A percentile compares a stretch with the other conserved stretches of the same genome.
Evolutionary conservation across 116 monocot species (phyloP).

Genomic region (Zostera marina): DNA sequence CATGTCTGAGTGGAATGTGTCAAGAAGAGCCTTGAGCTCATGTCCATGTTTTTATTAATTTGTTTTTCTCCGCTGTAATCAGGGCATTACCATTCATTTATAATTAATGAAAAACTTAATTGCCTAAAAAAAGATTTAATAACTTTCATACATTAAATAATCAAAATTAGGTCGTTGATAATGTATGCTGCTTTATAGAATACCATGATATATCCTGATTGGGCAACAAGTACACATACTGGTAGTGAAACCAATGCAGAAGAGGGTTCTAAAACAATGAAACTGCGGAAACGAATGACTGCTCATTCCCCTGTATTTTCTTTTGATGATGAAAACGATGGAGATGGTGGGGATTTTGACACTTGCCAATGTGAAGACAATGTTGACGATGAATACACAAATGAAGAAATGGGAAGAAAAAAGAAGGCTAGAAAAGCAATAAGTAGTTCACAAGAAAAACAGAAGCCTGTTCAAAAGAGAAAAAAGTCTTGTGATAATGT

Average conservation of each 20-base stretch:
- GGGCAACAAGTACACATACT: neutral
- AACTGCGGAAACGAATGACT: slow-evolving; percentile 13
- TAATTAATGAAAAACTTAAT: too few relatives aligned
- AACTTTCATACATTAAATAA: too few relatives aligned
- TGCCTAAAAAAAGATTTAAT: too few relatives aligned
- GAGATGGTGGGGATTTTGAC: slow-evolving; percentile 8
- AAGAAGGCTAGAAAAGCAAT: slow-evolving; percentile 13
- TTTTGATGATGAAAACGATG: slow-evolving; percentile 11
- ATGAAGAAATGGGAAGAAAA: slow-evolving; percentile 10
- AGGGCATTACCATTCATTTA: too few relatives aligned
- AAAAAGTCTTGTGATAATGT: slow-evolving; percentile 15
- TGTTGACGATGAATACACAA: slow-evolving; percentile 8
- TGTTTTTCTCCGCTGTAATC: too few relatives aligned
- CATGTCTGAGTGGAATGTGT: too few relatives aligned
- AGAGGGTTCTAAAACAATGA: slow-evolving; percentile 7
- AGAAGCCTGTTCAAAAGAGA: slow-evolving; percentile 11
- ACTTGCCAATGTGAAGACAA: slow-evolving; percentile 9
- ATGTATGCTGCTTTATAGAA: too few relatives aligned
- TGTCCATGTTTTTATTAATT: too few relatives aligned
- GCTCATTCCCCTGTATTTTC: neutral
- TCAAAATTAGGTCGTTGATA: too few relatives aligned
- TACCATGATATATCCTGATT: slow-evolving; percentile 6
- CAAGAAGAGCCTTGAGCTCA: too few relatives aligned
- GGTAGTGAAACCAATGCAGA: slow-evolving; percentile 7
- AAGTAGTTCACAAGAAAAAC: slow-evolving; percentile 9